A percentile compares a stretch with the other conserved stretches of the same genome.
Evolutionary conservation across 306 rosid genomes (phyloP).

Genomic region (Cicer chorassanicum): DNA sequence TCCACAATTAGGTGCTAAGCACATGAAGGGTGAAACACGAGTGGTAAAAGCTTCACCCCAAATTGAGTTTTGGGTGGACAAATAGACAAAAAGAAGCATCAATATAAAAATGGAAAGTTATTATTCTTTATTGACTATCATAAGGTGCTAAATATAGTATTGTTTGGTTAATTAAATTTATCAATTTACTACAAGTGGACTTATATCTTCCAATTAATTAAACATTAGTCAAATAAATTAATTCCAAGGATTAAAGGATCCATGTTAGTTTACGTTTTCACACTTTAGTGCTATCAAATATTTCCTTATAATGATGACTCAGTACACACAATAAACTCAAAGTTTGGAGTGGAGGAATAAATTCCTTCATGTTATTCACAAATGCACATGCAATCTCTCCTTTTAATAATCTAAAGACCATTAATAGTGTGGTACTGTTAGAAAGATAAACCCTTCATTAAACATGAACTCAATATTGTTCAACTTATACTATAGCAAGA

Average conservation of each 20-base stretch:
- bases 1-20: slow-evolving; percentile 33
- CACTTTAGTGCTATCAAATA: slow-evolving; percentile 75
- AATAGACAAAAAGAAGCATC: slow-evolving; percentile 10
- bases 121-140: slow-evolving; percentile 2
- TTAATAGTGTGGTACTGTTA: too few relatives aligned
- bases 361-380: neutral
- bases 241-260: slow-evolving; percentile 2
- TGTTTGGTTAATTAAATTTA: slow-evolving; percentile 30
- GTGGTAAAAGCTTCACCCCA: slow-evolving; percentile 3
- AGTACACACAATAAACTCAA: slow-evolving; percentile 34
- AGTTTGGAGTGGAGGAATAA: slow-evolving; percentile 15
- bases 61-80: slow-evolving; percentile 35
- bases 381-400: neutral
- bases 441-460: too few relatives aligned
- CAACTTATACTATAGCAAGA: too few relatives aligned
- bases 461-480: too few relatives aligned
- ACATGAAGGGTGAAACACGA: slow-evolving; percentile 18
- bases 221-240: slow-evolving; percentile 52
- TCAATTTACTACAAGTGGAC: slow-evolving; percentile 41
- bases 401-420: neutral
- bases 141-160: slow-evolving; percentile 33
- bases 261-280: slow-evolving; percentile 35
- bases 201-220: slow-evolving; percentile 56
- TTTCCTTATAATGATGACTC: slow-evolving; percentile 29
- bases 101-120: slow-evolving; percentile 11